Percentiles rank a stretch among this genome's conserved stretches.
Conservation (phyloP, 1,139 yeast species). For the Sporopachydermia cereana region DNA sequence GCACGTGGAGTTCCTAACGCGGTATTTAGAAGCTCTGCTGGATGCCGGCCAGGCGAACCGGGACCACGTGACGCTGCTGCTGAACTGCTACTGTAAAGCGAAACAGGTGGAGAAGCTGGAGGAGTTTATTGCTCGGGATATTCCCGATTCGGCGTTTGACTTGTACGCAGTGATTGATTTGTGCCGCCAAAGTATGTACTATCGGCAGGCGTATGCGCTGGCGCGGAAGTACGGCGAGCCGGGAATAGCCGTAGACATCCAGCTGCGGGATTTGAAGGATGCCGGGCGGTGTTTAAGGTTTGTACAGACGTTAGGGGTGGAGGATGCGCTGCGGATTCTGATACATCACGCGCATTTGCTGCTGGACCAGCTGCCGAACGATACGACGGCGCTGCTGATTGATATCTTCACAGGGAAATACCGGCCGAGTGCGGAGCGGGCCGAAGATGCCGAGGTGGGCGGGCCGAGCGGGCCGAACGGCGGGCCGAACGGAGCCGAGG, state of each 20-base stretch:
- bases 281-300: conserved; percentile 54
- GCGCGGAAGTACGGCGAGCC: conserved; percentile 68
- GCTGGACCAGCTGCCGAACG: conserved; percentile 61
- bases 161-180: conserved; percentile 58
- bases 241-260: conserved; percentile 64
- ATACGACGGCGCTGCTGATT: conserved; percentile 71
- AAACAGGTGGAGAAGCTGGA: conserved; percentile 49
- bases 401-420: conserved; percentile 84
- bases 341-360: conserved; percentile 54
- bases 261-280: conserved; percentile 53
- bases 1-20: conserved; percentile 52
- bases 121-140: conserved; percentile 37
- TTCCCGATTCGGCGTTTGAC: conserved; percentile 42
- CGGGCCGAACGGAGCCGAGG: conserved; percentile 3
- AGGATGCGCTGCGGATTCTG: conserved; percentile 66
- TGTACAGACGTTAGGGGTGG: conserved; percentile 59
- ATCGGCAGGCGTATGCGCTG: conserved; percentile 54
- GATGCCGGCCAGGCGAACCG: conserved; percentile 42
- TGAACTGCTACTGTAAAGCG: conserved; percentile 77
- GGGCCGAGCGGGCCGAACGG: conserved; percentile 8
- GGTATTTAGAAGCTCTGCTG: conserved; percentile 52
- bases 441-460: conserved; percentile 10
- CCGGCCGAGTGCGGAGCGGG: conserved; percentile 28
- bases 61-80: conserved; percentile 72
- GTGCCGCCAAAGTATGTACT: conserved; percentile 69